These are phyloP conservation scores for Moricandia arvensis DNA, from an alignment of 345 rosid species.

Conservation along the genomic window DNA sequence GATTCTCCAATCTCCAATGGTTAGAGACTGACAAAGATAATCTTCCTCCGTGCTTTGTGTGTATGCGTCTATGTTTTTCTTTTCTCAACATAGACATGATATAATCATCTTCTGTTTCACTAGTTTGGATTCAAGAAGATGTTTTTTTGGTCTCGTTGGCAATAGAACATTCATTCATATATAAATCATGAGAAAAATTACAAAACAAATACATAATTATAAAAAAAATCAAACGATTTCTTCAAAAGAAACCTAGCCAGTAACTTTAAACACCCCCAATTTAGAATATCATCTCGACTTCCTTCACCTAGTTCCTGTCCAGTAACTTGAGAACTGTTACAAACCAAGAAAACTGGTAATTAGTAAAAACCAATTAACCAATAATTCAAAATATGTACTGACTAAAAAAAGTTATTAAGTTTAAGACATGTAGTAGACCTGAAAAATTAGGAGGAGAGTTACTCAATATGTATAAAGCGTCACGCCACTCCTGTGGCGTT, in stretches of 20 bases:
- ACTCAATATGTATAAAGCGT: conserved; percentile 39
- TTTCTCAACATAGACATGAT: background rate
- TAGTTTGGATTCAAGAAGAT: background rate
- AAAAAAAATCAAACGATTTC: background rate
- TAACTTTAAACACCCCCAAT: background rate
- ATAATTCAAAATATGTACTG: background rate
- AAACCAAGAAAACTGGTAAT: background rate
- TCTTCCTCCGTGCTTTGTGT: background rate
- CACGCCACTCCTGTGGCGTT: conserved; percentile 38
- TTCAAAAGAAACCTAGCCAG: conserved; percentile 5
- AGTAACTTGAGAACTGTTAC: conserved; percentile 39
- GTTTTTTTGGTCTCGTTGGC: background rate
- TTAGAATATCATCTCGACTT: background rate
- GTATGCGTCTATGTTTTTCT: background rate
- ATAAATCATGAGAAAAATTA: conserved; percentile 6
- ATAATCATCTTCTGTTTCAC: conserved; percentile 8
- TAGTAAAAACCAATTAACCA: background rate
- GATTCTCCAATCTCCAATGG: too few relatives aligned
- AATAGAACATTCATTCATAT: conserved; percentile 16
- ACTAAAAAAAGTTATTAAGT: background rate
- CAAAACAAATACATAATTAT: conserved; percentile 12
- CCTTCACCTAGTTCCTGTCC: conserved; percentile 38
- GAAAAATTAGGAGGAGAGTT: conserved; percentile 40
- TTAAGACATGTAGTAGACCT: conserved; percentile 13
- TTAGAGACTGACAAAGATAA: too few relatives aligned